phyloP scores from a whole-genome alignment of 495 filamentous ascomycete genomes.

The Aspergillus sclerotiicarbonarius region DNA sequence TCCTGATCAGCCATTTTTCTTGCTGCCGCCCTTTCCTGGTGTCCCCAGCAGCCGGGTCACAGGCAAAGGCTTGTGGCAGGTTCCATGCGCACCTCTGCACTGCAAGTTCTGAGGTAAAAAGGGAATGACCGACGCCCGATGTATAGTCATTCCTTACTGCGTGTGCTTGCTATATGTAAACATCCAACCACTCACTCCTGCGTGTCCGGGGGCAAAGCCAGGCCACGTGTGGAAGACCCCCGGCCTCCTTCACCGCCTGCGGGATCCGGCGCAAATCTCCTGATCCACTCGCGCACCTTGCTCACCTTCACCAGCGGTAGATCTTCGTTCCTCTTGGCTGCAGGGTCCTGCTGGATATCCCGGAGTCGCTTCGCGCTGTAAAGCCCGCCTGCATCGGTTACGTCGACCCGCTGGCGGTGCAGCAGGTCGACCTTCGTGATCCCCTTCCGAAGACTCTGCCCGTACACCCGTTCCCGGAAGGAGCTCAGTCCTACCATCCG shows the following conservation, averaged over 20 bases:
- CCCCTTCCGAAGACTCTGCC: constrained; percentile 66
- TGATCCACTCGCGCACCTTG: constrained; percentile 71
- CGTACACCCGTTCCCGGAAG: constrained; percentile 74
- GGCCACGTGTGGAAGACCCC: constrained; percentile 32
- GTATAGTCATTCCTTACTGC: too few species aligned
- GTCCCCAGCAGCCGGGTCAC: background rate
- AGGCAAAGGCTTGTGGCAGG: background rate
- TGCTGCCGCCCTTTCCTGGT: background rate
- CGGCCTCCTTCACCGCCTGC: constrained; percentile 38
- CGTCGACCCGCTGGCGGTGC: constrained; percentile 45
- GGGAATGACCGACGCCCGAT: too few species aligned
- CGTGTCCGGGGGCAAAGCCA: constrained; percentile 50
- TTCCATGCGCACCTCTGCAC: background rate
- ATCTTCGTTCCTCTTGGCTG: constrained; percentile 36
- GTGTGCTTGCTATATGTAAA: background rate
- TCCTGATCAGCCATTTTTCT: background rate
- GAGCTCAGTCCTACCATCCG: constrained; percentile 72
- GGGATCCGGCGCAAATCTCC: constrained; percentile 60
- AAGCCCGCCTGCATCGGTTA: constrained; percentile 37
- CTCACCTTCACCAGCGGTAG: constrained; percentile 60
- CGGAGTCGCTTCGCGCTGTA: constrained; percentile 27
- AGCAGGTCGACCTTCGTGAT: constrained; percentile 72
- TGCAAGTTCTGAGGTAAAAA: background rate
- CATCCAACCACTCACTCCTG: constrained; percentile 25
- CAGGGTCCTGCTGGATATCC: constrained; percentile 14